phyloP scores from a whole-genome alignment of 495 filamentous ascomycete species.

The Penicillium samsonianum region DNA sequence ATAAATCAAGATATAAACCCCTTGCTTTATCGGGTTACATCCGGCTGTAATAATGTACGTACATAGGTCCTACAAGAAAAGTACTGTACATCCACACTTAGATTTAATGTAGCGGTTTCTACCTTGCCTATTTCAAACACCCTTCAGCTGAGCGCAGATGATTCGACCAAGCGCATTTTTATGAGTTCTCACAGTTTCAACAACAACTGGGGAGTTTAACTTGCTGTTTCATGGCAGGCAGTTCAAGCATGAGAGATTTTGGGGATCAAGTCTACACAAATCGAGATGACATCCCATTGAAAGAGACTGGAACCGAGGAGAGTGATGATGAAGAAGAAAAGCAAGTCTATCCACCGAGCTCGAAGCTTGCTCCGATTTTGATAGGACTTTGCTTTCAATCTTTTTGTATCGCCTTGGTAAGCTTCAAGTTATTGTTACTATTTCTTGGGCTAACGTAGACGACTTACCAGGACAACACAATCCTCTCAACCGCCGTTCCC shows the following conservation, averaged over 20 bases:
- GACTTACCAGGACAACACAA: slow-evolving; percentile 65
- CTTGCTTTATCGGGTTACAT: slow-evolving; percentile 10
- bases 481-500: slow-evolving; percentile 84
- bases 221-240: slow-evolving; percentile 15
- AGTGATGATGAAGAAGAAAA: slow-evolving; percentile 40
- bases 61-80: background rate
- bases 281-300: slow-evolving; percentile 30
- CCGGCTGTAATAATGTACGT: background rate
- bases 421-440: slow-evolving; percentile 11
- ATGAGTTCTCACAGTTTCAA: slow-evolving; percentile 12
- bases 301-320: slow-evolving; percentile 16
- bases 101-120: background rate
- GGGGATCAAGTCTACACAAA: slow-evolving; percentile 16
- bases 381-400: slow-evolving; percentile 62
- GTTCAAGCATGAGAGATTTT: slow-evolving; percentile 13
- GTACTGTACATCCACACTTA: background rate
- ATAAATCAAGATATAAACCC: background rate
- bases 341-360: slow-evolving; percentile 49
- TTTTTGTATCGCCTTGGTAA: slow-evolving; percentile 64
- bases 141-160: background rate
- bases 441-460: background rate
- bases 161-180: background rate
- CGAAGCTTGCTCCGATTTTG: slow-evolving; percentile 57
- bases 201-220: slow-evolving; percentile 9
- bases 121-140: background rate